A percentile compares a stretch with the other conserved stretches of the same genome.
These are phyloP conservation scores for Jackrogersella minutella DNA, from an alignment of 495 filamentous ascomycete species.

Conservation along the genomic window DNA sequence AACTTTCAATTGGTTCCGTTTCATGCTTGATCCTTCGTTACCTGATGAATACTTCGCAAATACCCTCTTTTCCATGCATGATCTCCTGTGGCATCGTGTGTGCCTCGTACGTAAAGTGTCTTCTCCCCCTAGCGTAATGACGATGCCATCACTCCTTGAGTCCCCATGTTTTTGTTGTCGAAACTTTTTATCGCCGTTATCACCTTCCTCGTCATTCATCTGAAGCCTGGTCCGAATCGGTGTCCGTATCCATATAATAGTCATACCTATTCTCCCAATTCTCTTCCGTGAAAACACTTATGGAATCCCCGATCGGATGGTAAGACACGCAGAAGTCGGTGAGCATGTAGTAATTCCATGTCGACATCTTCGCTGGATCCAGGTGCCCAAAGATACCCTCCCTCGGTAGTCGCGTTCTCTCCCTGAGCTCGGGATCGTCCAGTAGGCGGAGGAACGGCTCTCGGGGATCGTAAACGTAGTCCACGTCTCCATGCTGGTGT, in stretches of 20 bases:
- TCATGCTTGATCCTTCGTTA: background rate
- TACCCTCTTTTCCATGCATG: too few relatives aligned
- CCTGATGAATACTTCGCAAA: too few relatives aligned
- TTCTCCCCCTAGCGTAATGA: background rate
- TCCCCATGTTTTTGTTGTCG: background rate
- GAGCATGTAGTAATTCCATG: too few relatives aligned
- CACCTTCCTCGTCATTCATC: background rate
- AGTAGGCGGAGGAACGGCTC: background rate
- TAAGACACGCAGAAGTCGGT: too few relatives aligned
- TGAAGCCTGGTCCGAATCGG: too few relatives aligned
- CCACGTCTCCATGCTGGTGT: background rate
- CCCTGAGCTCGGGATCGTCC: background rate
- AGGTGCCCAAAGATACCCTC: too few relatives aligned
- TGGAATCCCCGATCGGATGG: too few relatives aligned
- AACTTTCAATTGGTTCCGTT: background rate
- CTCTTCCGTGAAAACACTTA: too few relatives aligned
- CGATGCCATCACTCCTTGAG: background rate
- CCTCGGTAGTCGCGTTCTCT: background rate
- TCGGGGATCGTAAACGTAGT: background rate
- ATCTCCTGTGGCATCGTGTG: too few relatives aligned
- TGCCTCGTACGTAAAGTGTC: background rate
- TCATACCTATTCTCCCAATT: too few relatives aligned
- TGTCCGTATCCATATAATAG: too few relatives aligned
- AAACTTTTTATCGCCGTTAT: background rate
- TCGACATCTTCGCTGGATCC: too few relatives aligned